phyloP scores from a whole-genome alignment of 768 basidiomycete species.

The Cystobasidium ongulense region DNA sequence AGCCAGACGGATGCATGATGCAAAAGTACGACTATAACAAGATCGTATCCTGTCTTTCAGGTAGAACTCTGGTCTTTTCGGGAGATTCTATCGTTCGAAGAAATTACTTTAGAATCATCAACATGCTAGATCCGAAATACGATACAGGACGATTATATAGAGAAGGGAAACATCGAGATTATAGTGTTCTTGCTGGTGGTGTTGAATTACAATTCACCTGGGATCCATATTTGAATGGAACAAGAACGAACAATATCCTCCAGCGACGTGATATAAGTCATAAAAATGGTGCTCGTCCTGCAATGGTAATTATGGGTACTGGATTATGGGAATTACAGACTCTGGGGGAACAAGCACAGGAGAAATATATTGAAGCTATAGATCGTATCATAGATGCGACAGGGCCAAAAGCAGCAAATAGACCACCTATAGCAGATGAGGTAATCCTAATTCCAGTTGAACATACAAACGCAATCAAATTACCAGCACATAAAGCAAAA shows the following conservation, averaged over 20 bases:
- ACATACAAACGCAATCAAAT: slow-evolving; percentile 57
- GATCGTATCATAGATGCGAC: slow-evolving; percentile 55
- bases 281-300: slow-evolving; percentile 46
- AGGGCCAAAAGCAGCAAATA: slow-evolving; percentile 31
- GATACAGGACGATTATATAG: slow-evolving; percentile 5
- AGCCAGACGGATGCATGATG: slow-evolving; percentile 78
- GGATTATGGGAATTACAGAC: slow-evolving; percentile 86
- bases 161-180: slow-evolving; percentile 63
- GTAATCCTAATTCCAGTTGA: slow-evolving; percentile 75
- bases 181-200: slow-evolving; percentile 52
- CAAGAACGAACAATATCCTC: slow-evolving; percentile 53
- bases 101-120: slow-evolving; percentile 55
- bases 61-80: slow-evolving; percentile 59
- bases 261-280: slow-evolving; percentile 17
- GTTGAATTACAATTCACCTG: slow-evolving; percentile 60
- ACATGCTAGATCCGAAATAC: slow-evolving; percentile 54
- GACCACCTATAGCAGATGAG: slow-evolving; percentile 55
- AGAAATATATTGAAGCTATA: slow-evolving; percentile 66
- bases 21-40: slow-evolving; percentile 57
- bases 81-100: slow-evolving; percentile 83
- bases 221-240: slow-evolving; percentile 80
- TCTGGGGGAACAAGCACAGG: slow-evolving; percentile 57
- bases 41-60: slow-evolving; percentile 22
- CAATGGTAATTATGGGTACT: slow-evolving; percentile 70
- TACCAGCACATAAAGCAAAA: slow-evolving; percentile 57